These are phyloP conservation scores for Xylariaceae sp. DNA, from an alignment of 2,329 filamentous ascomycete genomes.

Conservation along the genomic window DNA sequence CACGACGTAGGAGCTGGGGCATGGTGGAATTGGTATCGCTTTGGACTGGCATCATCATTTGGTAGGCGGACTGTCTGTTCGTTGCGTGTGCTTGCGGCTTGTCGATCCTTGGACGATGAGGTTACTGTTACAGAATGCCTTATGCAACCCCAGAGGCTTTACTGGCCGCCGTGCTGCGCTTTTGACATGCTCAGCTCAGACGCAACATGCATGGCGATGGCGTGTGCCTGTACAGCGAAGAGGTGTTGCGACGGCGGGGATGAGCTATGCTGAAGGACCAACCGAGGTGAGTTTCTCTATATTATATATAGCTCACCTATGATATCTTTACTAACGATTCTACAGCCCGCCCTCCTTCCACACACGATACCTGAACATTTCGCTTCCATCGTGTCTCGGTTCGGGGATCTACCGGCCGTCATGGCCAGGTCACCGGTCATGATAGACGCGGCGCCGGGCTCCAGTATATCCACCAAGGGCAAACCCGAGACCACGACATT, in stretches of 20 bases:
- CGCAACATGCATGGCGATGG: slow-evolving; percentile 2
- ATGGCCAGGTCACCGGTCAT: slow-evolving; percentile 42
- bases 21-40: neutral
- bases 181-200: slow-evolving; percentile 3
- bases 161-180: slow-evolving; percentile 1
- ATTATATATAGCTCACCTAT: no score
- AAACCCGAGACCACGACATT: slow-evolving; percentile 55
- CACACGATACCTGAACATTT: slow-evolving; percentile 72
- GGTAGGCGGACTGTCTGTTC: neutral
- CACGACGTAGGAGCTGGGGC: no score
- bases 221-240: slow-evolving; percentile 12
- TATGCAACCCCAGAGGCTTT: neutral
- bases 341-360: slow-evolving; percentile 59
- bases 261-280: slow-evolving; percentile 31
- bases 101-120: neutral
- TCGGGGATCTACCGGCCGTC: slow-evolving; percentile 60
- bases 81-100: no score
- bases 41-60: neutral
- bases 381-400: slow-evolving; percentile 53
- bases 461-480: slow-evolving; percentile 1
- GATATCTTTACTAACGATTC: slow-evolving; percentile 11
- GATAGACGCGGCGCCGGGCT: slow-evolving; percentile 18
- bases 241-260: slow-evolving; percentile 23
- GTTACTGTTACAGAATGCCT: neutral
- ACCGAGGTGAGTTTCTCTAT: slow-evolving; percentile 30